phyloP scores from a whole-genome alignment of 2,329 filamentous ascomycete genomes.

The Hirsutella thompsonii region DNA sequence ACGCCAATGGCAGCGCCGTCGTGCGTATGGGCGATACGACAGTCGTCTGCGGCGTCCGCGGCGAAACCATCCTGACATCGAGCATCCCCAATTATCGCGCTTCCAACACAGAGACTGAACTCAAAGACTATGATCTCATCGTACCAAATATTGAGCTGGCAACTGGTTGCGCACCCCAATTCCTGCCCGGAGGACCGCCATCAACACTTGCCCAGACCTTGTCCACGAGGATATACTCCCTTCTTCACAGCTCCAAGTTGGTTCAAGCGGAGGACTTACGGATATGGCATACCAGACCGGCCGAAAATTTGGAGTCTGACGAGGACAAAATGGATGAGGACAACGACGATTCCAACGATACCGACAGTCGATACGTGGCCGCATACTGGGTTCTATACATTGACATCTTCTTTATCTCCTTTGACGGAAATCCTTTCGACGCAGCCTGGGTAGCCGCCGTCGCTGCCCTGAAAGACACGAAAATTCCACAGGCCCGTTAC shows the following conservation, averaged over 20 bases:
- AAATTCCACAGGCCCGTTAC: slow-evolving; percentile 68
- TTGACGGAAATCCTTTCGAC: slow-evolving; percentile 87
- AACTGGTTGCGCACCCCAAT: slow-evolving; percentile 78
- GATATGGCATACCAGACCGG: slow-evolving; percentile 51
- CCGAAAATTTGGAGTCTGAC: slow-evolving; percentile 33
- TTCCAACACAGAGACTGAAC: slow-evolving; percentile 28
- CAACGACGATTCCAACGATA: slow-evolving; percentile 14
- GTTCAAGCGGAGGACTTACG: slow-evolving; percentile 56
- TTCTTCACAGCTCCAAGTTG: slow-evolving; percentile 60
- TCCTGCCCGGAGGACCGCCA: slow-evolving; percentile 74
- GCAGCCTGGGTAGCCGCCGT: slow-evolving; percentile 77
- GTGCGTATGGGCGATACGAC: slow-evolving; percentile 83
- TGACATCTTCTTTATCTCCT: slow-evolving; percentile 85
- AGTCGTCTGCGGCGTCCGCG: slow-evolving; percentile 86
- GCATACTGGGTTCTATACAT: slow-evolving; percentile 95
- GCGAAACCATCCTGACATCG: slow-evolving; percentile 64
- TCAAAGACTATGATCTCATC: slow-evolving; percentile 56
- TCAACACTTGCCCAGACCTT: slow-evolving; percentile 71
- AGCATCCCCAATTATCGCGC: slow-evolving; percentile 58
- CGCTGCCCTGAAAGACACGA: slow-evolving; percentile 67
- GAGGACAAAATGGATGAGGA: slow-evolving; percentile 29
- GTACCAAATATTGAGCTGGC: slow-evolving; percentile 90
- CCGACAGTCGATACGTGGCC: slow-evolving; percentile 40
- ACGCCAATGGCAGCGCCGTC: slow-evolving; percentile 81
- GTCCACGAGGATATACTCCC: slow-evolving; percentile 63